phyloP scores from a whole-genome alignment of 495 filamentous ascomycete genomes.

The Cairneyella variabilis region DNA sequence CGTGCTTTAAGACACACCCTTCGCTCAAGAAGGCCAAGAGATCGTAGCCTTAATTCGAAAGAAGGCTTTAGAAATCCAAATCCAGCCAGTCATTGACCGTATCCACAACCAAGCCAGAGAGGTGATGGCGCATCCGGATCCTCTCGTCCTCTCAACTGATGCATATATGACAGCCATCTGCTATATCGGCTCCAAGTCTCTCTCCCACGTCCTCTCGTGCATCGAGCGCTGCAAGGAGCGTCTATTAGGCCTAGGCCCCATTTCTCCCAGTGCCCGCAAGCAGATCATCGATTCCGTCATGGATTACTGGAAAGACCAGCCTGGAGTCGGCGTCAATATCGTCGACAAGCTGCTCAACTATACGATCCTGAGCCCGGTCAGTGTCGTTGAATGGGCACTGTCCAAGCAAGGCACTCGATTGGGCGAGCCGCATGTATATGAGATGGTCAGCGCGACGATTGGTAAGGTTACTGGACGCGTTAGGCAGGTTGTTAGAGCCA shows the following conservation, averaged over 20 bases:
- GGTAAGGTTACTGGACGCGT: slow-evolving; percentile 89
- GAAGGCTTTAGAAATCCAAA: slow-evolving; percentile 78
- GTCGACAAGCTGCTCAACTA: slow-evolving; percentile 98
- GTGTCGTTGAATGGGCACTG: slow-evolving; percentile 87
- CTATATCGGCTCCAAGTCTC: slow-evolving; percentile 87
- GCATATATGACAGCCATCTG: slow-evolving; percentile 91
- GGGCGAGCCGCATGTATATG: slow-evolving; percentile 70
- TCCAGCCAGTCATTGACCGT: slow-evolving; percentile 67
- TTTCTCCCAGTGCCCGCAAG: slow-evolving; percentile 65
- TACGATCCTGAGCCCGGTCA: slow-evolving; percentile 78
- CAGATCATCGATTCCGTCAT: slow-evolving; percentile 91
- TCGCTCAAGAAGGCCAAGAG: slow-evolving; percentile 73
- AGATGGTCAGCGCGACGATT: slow-evolving; percentile 84
- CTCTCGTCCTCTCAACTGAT: slow-evolving; percentile 79
- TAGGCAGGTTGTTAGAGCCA: slow-evolving; percentile 70
- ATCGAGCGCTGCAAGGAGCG: slow-evolving; percentile 96
- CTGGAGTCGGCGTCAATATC: slow-evolving; percentile 88
- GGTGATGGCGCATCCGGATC: slow-evolving; percentile 56
- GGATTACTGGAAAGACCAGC: slow-evolving; percentile 89
- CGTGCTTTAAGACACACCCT: slow-evolving; percentile 61
- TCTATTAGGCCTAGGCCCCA: slow-evolving; percentile 70
- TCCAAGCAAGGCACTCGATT: slow-evolving; percentile 59
- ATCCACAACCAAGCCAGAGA: slow-evolving; percentile 74
- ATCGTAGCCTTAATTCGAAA: slow-evolving; percentile 73
- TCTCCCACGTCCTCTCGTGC: slow-evolving; percentile 92